A percentile compares a stretch with the other conserved stretches of the same genome.
Evolutionary conservation across 768 basidiomycete species (phyloP).

Genomic region (Mycena floridula): DNA sequence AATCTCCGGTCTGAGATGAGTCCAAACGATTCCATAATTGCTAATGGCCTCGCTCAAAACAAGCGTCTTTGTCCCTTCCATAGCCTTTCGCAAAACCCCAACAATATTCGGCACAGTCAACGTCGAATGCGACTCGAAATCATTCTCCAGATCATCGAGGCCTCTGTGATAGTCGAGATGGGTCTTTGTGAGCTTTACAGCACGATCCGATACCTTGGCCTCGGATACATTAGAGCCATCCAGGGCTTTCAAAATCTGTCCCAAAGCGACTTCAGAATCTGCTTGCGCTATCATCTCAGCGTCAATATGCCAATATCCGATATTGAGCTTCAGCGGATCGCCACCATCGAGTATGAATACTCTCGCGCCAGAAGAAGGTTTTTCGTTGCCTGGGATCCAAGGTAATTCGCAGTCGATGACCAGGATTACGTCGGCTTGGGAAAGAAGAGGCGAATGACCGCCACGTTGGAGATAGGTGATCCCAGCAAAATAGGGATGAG

Average conservation of each 20-base stretch:
- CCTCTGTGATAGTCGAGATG: neutral
- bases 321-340: constrained; percentile 49
- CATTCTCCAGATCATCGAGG: neutral
- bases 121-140: constrained; percentile 15
- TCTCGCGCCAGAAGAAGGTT: constrained; percentile 34
- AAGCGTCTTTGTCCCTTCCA: constrained; percentile 29
- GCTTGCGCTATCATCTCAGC: constrained; percentile 56
- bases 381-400: constrained; percentile 50
- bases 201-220: neutral
- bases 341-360: constrained; percentile 59
- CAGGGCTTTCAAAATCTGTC: constrained; percentile 37
- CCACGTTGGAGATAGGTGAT: constrained; percentile 40
- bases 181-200: neutral
- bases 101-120: constrained; percentile 45
- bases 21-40: constrained; percentile 49
- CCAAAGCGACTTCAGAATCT: constrained; percentile 45
- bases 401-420: constrained; percentile 63
- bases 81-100: constrained; percentile 35
- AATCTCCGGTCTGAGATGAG: constrained; percentile 46
- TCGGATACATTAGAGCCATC: constrained; percentile 8
- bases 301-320: constrained; percentile 47
- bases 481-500: constrained; percentile 50
- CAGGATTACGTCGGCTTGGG: constrained; percentile 54
- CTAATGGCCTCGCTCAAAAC: constrained; percentile 62
- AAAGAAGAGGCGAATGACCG: constrained; percentile 40